Evolutionary conservation across 176 grass and related monocot species (phyloP), one percentile per base, ranked within the genome.

Genomic region (Miscanthus lutarioriparius): DNA sequence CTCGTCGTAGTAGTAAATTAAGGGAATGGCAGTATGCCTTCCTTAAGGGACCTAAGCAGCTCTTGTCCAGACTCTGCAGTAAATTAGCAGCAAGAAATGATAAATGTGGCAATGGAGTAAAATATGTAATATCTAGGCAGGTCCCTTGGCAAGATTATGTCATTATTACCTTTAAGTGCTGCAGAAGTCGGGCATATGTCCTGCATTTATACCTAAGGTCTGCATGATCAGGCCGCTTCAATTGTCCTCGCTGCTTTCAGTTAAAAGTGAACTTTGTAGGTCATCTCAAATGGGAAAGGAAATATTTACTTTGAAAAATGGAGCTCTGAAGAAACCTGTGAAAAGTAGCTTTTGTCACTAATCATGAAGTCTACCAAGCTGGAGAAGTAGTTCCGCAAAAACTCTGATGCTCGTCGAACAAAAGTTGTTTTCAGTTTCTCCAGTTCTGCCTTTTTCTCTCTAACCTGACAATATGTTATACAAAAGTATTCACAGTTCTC

Each of bases 321-420:
- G 12, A 45, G 20, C 44, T 26, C 61, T 72, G 45, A 85, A 85
- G 8, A 74, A 76, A 99, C 96, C 96, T 99, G 96, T 64, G 96
- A 89, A 89, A 99, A 99, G 85, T 99, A 99, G 75, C 81, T 96
- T 86, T 96, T 99, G 76, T 99, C 96, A 86, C 86, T 99, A 84
- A 99, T 93, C 96, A 96, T 99, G 64, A 96, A 99, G 76, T 99
- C 96, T 32, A 95, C 96, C 90, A 99, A 91, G 64, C 93, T 94
- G 87, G 93, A 95, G 83, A 99, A 99, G 62, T 99, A 99, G 71
- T 89, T 94, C 44, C 88, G 92, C 65, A 99, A 91, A 80, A 99
- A 99, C 70, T 99, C 91, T 28, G 91, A 94, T 87, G 93, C 96
- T 56, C 91, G 85, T 86, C 87, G 84, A 90, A 99, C 88, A 84